Evolutionary conservation across 2,329 filamentous ascomycete genomes (phyloP), one percentile per base, ranked within the genome.

Genomic region (Scedosporium aurantiacum): DNA sequence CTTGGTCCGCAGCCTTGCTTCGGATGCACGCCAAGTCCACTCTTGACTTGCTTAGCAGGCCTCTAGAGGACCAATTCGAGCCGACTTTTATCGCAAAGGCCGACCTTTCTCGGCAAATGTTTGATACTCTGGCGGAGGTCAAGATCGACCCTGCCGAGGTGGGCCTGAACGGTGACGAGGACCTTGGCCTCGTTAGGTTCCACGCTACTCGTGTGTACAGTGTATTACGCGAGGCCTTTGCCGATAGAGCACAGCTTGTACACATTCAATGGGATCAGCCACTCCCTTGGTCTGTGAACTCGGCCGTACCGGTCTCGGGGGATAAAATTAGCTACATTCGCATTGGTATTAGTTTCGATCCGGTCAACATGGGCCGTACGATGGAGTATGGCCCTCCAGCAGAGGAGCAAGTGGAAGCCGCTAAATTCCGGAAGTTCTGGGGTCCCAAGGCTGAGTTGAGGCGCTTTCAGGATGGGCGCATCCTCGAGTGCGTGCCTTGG

Each of bases 401-500:
- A 1, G 92, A 97, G 70, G 83, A 94, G 63, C 91, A 93, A 72
- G 86, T 88, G 65, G 90, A 91, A 65, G 88, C 91, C 25, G 85
- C 86, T 8, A 81, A 81, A 37, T 99, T 97, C 72, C 89, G 90
- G 41, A 84, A 87, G 40, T 97, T 99, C 71, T 99, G 95, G 94
- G 94, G 93, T 5, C 88, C 93, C 8, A 96, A 94, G 71, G 84
- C 94, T 1, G 94, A 99, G 72, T 79, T 99, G 55, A 85, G 94
- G 65, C 89, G 94, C 21, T 99, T 99, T 78, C 95, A 92, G 68
- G 91, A 97, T 69, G 94, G 94, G 23, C 93, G 88, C 67, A 97
- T 99, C 66, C 80, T 91, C 7, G 95, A 99, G 73, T 96, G 90
- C 68, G 78, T 97, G 32, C 87, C 96, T 21, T 99, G 94, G 94